Evolutionary conservation across 108 stramenopile genomes (phyloP).

Genomic region (Cyclotella baltica): DNA sequence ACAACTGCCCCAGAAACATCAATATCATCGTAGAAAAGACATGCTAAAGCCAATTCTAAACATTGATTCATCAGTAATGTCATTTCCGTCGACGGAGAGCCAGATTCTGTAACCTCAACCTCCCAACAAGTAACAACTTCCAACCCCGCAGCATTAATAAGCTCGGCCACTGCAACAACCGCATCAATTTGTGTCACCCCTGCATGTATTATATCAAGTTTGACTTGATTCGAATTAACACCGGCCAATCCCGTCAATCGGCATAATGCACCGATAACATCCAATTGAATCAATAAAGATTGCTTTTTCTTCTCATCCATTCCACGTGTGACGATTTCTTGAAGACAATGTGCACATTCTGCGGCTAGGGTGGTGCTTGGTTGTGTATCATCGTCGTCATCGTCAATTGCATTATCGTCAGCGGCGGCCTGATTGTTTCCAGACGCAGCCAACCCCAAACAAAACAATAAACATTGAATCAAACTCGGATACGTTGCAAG

Average conservation of each 20-base stretch:
- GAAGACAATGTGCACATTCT: slow-evolving; percentile 57
- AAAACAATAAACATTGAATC: slow-evolving; percentile 5
- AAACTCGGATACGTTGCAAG: slow-evolving; percentile 30
- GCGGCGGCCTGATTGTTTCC: slow-evolving; percentile 4
- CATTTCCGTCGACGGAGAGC: slow-evolving; percentile 17
- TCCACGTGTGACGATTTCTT: slow-evolving; percentile 65
- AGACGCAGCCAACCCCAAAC: slow-evolving; percentile 17
- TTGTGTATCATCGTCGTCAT: slow-evolving; percentile 41
- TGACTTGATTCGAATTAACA: slow-evolving; percentile 24
- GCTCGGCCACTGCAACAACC: slow-evolving; percentile 70
- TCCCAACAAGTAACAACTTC: slow-evolving; percentile 54
- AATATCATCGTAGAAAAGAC: slow-evolving; percentile 78
- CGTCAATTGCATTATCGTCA: slow-evolving; percentile 12
- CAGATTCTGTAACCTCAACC: not conserved
- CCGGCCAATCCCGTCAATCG: slow-evolving; percentile 36
- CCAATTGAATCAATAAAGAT: slow-evolving; percentile 45
- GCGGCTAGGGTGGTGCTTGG: slow-evolving; percentile 47
- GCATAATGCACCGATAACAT: slow-evolving; percentile 47
- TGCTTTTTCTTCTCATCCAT: slow-evolving; percentile 70
- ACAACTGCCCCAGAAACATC: slow-evolving; percentile 83
- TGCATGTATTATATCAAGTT: slow-evolving; percentile 14
- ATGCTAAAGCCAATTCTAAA: slow-evolving; percentile 48
- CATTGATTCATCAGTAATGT: slow-evolving; percentile 55
- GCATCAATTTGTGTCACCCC: slow-evolving; percentile 56
- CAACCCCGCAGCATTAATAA: slow-evolving; percentile 64